Percentiles rank a stretch among this genome's conserved stretches.
Conservation (phyloP, 2,329 filamentous ascomycete genomes). For the Pyrenochaeta sp. region DNA sequence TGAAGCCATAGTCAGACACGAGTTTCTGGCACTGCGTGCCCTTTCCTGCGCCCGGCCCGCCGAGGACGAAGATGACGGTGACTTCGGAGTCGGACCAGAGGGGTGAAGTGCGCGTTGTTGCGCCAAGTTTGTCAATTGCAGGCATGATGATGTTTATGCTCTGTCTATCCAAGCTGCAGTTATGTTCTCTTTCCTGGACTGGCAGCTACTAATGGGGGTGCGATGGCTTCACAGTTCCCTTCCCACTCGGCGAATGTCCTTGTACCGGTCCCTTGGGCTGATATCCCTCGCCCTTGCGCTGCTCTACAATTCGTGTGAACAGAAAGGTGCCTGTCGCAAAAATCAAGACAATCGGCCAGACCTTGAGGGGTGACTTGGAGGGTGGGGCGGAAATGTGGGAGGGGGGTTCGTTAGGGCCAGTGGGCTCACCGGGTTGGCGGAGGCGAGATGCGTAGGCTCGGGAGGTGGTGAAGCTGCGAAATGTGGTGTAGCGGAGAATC, state of each 20-base stretch:
- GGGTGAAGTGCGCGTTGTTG: conserved; percentile 63
- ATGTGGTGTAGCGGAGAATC: conserved; percentile 4
- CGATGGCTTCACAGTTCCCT: conserved; percentile 27
- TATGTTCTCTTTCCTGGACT: neutral
- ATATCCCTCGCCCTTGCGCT: conserved; percentile 50
- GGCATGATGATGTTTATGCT: conserved; percentile 38
- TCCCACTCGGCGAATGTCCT: conserved; percentile 42
- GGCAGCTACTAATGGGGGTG: conserved; percentile 34
- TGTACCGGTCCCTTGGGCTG: conserved; percentile 37
- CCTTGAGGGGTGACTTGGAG: conserved; percentile 51
- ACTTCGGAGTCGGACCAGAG: conserved; percentile 79
- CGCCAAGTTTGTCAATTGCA: conserved; percentile 50
- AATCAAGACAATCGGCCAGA: conserved; percentile 58
- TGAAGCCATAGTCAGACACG: conserved; percentile 87
- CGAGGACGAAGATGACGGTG: conserved; percentile 96
- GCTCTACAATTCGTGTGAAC: conserved; percentile 58
- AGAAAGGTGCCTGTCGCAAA: conserved; percentile 56
- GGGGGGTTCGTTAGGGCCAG: conserved; percentile 50
- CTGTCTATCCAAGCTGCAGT: neutral
- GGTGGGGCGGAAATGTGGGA: conserved; percentile 41
- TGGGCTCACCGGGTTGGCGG: conserved; percentile 46
- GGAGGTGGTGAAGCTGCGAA: conserved; percentile 35
- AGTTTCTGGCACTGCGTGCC: conserved; percentile 94
- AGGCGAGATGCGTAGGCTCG: conserved; percentile 34
- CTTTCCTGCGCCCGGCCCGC: conserved; percentile 94